Conservation (phyloP, 345 rosid species). For the Atalantia buxifolia region DNA sequence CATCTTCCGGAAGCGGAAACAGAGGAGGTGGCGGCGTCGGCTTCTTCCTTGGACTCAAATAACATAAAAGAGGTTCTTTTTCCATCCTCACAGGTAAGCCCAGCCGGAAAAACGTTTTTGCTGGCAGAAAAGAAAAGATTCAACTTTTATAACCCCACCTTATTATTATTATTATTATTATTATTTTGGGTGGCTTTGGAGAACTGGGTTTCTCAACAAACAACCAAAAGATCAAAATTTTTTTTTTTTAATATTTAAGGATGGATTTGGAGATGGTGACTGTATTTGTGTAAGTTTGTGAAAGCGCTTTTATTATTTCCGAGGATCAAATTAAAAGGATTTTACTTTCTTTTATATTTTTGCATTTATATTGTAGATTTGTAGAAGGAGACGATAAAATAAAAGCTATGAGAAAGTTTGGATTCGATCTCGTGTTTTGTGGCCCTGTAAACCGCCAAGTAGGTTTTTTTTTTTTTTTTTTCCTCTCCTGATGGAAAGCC, state of each 20-base stretch:
- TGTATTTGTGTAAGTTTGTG: not conserved
- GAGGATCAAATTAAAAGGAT: not conserved
- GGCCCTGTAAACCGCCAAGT: not conserved
- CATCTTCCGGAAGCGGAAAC: conserved; percentile 66
- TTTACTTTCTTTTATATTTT: no score
- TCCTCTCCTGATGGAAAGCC: no score
- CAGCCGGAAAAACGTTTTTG: conserved; percentile 11
- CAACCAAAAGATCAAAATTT: not conserved
- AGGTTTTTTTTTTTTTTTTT: not conserved
- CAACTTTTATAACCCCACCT: no score
- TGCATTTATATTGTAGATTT: no score
- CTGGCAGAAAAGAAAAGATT: not conserved
- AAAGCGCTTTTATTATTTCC: not conserved
- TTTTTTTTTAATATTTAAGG: not conserved
- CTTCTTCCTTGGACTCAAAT: conserved; percentile 39
- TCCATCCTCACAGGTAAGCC: conserved; percentile 33
- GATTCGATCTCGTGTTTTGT: not conserved
- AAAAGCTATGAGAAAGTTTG: not conserved
- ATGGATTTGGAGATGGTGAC: not conserved
- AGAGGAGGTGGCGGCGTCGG: conserved; percentile 33
- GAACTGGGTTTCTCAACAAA: not conserved
- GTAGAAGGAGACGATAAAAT: not conserved
- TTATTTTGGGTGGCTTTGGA: not conserved
- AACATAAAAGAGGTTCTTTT: conserved; percentile 55
- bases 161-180: no score